Percentiles rank a stretch among this genome's conserved stretches.
Evolutionary conservation across 495 filamentous ascomycete species (phyloP).

Genomic region (Penicillium angulare): DNA sequence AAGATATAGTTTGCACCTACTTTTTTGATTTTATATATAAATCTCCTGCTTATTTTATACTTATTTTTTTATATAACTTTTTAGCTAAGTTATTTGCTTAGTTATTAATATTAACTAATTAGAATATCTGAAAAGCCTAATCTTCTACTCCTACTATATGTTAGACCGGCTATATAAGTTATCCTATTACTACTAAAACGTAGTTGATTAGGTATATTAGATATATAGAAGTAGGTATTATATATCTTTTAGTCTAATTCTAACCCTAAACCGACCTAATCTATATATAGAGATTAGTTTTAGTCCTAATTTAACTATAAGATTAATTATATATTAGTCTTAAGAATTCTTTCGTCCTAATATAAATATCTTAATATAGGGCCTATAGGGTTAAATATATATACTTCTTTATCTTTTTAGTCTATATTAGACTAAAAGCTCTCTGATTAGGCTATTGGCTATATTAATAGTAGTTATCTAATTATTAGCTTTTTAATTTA

Average conservation of each 20-base stretch:
- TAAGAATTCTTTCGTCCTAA: constrained; percentile 10
- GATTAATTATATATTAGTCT: constrained; percentile 1
- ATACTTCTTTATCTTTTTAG: neutral
- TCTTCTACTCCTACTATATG: too few species aligned
- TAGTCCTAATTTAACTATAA: constrained; percentile 1
- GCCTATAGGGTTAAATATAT: constrained; percentile 1
- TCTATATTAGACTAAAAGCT: constrained; percentile 10
- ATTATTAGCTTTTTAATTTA: constrained; percentile 7
- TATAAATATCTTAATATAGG: constrained; percentile 10
- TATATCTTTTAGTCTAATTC: constrained; percentile 6
- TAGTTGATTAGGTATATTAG: constrained; percentile 3
- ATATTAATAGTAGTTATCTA: neutral
- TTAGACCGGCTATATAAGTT: too few species aligned
- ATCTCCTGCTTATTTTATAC: too few species aligned
- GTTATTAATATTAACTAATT: too few species aligned
- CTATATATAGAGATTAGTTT: constrained; percentile 8
- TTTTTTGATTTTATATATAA: too few species aligned
- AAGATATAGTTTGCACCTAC: too few species aligned
- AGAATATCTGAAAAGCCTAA: too few species aligned
- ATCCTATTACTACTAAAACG: neutral
- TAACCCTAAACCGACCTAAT: neutral
- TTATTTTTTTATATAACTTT: too few species aligned
- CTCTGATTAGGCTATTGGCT: constrained; percentile 1
- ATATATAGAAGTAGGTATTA: constrained; percentile 6
- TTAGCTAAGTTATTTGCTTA: too few species aligned